These are phyloP conservation scores for Vicia villosa DNA, from an alignment of 306 rosid genomes.

Conservation along the genomic window DNA sequence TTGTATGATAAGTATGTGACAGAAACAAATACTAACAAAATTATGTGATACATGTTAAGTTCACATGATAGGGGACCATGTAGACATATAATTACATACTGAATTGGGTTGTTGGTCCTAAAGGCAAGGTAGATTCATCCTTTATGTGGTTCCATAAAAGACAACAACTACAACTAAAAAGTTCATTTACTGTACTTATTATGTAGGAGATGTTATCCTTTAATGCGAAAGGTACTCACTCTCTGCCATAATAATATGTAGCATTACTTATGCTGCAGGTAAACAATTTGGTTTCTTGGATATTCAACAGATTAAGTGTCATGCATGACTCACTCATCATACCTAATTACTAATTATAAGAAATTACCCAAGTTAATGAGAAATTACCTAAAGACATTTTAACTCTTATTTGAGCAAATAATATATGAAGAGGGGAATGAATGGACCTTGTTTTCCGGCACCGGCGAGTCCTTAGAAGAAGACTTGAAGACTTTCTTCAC, in stretches of 20 bases:
- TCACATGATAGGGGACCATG: slow-evolving; percentile 71
- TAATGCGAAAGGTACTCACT: slow-evolving; percentile 29
- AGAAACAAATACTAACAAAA: slow-evolving; percentile 34
- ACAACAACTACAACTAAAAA: slow-evolving; percentile 36
- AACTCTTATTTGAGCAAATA: slow-evolving; percentile 4
- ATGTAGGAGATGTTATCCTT: slow-evolving; percentile 26
- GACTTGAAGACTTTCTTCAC: slow-evolving; percentile 86
- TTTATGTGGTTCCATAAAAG: slow-evolving; percentile 43
- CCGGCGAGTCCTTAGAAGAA: slow-evolving; percentile 64
- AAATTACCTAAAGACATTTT: no score
- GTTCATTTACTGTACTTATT: slow-evolving; percentile 27
- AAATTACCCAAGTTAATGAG: no score
- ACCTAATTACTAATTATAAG: no score
- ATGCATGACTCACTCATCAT: slow-evolving; percentile 6
- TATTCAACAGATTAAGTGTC: slow-evolving; percentile 11
- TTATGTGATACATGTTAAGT: slow-evolving; percentile 48
- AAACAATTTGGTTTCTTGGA: slow-evolving; percentile 29
- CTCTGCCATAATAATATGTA: slow-evolving; percentile 5
- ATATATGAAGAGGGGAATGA: background rate
- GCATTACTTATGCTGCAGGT: slow-evolving; percentile 30
- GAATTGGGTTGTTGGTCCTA: slow-evolving; percentile 42
- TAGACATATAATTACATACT: slow-evolving; percentile 29
- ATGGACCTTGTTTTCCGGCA: slow-evolving; percentile 63
- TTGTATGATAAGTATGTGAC: slow-evolving; percentile 62
- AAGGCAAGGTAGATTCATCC: slow-evolving; percentile 29